A percentile compares a stretch with the other conserved stretches of the same genome.
Evolutionary conservation across 2,329 filamentous ascomycete species (phyloP).

Genomic region (Eurotiales sp.): DNA sequence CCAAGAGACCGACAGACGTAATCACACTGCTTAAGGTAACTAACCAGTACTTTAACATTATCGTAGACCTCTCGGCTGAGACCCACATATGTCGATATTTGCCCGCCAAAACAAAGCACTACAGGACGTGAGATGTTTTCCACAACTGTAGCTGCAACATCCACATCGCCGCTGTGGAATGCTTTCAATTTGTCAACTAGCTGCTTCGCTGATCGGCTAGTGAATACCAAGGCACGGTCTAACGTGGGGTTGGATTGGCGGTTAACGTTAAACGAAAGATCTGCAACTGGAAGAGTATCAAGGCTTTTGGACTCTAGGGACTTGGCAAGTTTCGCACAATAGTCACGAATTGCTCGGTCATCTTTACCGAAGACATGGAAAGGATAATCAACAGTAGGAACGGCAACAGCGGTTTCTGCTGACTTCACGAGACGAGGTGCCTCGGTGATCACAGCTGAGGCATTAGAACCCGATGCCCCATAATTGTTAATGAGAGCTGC

Average conservation of each 20-base stretch:
- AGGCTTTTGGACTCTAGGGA: slow-evolving; percentile 2
- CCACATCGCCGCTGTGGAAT: slow-evolving; percentile 1
- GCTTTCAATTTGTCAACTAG: slow-evolving; percentile 19
- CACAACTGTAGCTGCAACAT: slow-evolving; percentile 1
- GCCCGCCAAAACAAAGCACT: slow-evolving; percentile 41
- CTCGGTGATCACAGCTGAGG: slow-evolving; percentile 25
- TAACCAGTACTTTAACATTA: slow-evolving; percentile 24
- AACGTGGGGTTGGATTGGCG: slow-evolving; percentile 10
- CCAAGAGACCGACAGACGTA: slow-evolving; percentile 25
- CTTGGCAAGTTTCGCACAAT: neutral
- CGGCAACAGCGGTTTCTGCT: too few relatives aligned
- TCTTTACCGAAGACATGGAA: slow-evolving; percentile 9
- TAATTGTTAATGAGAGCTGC: slow-evolving; percentile 28
- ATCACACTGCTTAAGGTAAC: slow-evolving; percentile 35
- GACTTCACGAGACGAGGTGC: slow-evolving; percentile 16
- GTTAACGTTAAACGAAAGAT: slow-evolving; percentile 9
- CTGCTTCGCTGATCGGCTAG: slow-evolving; percentile 20
- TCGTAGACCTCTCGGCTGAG: slow-evolving; percentile 28
- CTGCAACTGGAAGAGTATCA: neutral
- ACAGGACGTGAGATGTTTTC: slow-evolving; percentile 19
- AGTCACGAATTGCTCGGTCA: slow-evolving; percentile 9
- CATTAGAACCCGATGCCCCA: slow-evolving; percentile 27
- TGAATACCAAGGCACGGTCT: slow-evolving; percentile 21
- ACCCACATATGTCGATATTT: slow-evolving; percentile 27
- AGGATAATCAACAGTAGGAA: slow-evolving; percentile 2